phyloP scores from a whole-genome alignment of 2,329 filamentous ascomycete genomes.

The Alternaria atra region DNA sequence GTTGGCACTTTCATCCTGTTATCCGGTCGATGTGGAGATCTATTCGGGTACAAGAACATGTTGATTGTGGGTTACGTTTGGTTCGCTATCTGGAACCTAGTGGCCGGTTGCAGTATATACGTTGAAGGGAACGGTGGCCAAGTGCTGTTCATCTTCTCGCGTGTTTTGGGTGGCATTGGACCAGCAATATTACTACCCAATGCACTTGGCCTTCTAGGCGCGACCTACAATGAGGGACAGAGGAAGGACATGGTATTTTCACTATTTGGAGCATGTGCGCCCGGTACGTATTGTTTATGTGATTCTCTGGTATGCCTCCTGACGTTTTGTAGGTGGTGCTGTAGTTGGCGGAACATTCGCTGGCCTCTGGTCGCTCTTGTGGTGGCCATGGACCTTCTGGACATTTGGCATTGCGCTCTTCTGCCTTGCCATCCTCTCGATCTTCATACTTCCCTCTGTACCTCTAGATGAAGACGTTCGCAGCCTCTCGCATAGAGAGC shows the following conservation, averaged over 20 bases:
- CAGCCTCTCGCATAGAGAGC: constrained; percentile 26
- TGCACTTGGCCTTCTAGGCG: constrained; percentile 68
- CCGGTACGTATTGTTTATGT: constrained; percentile 34
- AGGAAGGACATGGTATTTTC: constrained; percentile 69
- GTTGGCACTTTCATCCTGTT: constrained; percentile 62
- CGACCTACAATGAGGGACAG: constrained; percentile 64
- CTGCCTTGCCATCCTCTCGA: constrained; percentile 48
- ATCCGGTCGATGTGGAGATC: constrained; percentile 60
- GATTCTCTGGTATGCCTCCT: neutral
- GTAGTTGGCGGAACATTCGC: constrained; percentile 54
- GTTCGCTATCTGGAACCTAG: constrained; percentile 59
- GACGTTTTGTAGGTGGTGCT: constrained; percentile 43
- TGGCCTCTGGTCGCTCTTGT: constrained; percentile 54
- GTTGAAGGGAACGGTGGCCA: constrained; percentile 31
- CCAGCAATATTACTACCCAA: constrained; percentile 71
- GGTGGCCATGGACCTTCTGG: constrained; percentile 66
- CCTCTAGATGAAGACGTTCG: constrained; percentile 28
- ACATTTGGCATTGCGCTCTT: constrained; percentile 52
- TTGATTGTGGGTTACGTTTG: constrained; percentile 60
- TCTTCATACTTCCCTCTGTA: constrained; percentile 53
- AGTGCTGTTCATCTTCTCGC: constrained; percentile 50
- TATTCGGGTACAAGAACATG: constrained; percentile 61
- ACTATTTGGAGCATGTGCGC: constrained; percentile 60
- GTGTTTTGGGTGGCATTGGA: constrained; percentile 61
- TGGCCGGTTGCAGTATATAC: constrained; percentile 57